phyloP scores from a whole-genome alignment of 805 yeast species.

The Lipomyces japonicus region DNA sequence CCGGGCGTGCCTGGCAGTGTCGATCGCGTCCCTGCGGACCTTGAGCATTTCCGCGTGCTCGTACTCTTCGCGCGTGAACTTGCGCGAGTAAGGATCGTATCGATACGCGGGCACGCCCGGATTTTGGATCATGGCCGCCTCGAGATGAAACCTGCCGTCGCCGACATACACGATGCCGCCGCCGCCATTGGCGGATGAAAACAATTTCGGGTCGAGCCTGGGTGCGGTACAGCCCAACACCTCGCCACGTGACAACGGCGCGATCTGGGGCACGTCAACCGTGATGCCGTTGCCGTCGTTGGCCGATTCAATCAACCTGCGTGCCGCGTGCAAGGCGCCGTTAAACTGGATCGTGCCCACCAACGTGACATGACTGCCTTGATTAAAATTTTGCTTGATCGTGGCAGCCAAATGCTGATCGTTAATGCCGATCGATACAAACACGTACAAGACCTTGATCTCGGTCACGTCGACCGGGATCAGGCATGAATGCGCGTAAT shows the following conservation, averaged over 20 bases:
- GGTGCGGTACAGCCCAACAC: conserved; percentile 96
- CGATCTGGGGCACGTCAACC: conserved; percentile 81
- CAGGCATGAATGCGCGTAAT: conserved; percentile 94
- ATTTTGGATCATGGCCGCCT: conserved; percentile 95
- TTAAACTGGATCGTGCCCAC: conserved; percentile 97
- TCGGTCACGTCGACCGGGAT: conserved; percentile 91
- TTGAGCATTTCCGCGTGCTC: conserved; percentile 78
- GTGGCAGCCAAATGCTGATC: conserved; percentile 78
- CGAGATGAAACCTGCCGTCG: conserved; percentile 94
- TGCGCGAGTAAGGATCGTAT: conserved; percentile 91
- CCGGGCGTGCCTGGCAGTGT: conserved; percentile 47
- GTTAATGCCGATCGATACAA: conserved; percentile 89
- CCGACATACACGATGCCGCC: conserved; percentile 87
- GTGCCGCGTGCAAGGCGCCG: conserved; percentile 81
- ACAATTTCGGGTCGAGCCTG: conserved; percentile 54
- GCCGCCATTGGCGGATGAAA: no score
- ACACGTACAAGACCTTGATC: conserved; percentile 89
- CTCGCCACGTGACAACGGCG: conserved; percentile 92
- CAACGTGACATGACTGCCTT: conserved; percentile 67
- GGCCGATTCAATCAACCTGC: conserved; percentile 48
- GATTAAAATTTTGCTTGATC: conserved; percentile 59
- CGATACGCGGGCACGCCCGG: conserved; percentile 88
- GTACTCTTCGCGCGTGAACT: conserved; percentile 82
- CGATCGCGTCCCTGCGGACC: conserved; percentile 71
- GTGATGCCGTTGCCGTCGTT: conserved; percentile 45